Base-by-base conservation (phyloP, 176 grass and related monocot genomes). In the Oryza brachyantha region DNA sequence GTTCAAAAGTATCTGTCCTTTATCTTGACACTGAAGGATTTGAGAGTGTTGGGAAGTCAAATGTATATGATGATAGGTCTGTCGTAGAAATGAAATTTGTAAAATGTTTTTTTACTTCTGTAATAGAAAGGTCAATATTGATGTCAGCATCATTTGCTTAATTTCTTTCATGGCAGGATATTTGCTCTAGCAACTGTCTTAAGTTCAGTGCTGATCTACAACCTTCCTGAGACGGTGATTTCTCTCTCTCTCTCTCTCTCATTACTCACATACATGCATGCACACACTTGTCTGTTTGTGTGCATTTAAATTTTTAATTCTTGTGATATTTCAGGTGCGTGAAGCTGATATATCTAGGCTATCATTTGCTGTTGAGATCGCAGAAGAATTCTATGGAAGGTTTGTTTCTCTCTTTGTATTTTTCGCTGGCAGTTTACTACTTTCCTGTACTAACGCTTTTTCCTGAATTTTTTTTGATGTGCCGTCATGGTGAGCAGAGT, bases 31-130 rank as follows among this genome's bases (percentile, higher is more conserved):
- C 96, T 58, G 96, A 99, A 88, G 96, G 96, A 79, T 99, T 99
- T 89, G 96, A 99, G 84, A 99, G 96, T 93, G 64, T 99, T 54
- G 92, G 96, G 25, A 99, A 99, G 86, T 99, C 96, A 87, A 99
- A 93, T 88, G 96, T 99, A 39, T 99, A 99, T 81, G 96, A 99
- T 73, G 96, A 99, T 85, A 99, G 96, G 96, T 99, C 84, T 84
- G 76, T 85, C 37, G 25, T 13, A 48, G 5, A 82, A 84, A 46
- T 38, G 26, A 31, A 65, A 36, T 43, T 9, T 54, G 11, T n/a
- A 54, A 37, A 10, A 37, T 43, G 14, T 64, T 84, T 75, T 5
- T 45, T 8, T 21, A 76, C 45, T 77, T 43, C 37, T 61, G 26
- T 17, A 16, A 72, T 65, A 3, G 22, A 50, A 17, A 72, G 10